Conservation (phyloP, 345 rosid species). For the Linum usitatissimum region DNA sequence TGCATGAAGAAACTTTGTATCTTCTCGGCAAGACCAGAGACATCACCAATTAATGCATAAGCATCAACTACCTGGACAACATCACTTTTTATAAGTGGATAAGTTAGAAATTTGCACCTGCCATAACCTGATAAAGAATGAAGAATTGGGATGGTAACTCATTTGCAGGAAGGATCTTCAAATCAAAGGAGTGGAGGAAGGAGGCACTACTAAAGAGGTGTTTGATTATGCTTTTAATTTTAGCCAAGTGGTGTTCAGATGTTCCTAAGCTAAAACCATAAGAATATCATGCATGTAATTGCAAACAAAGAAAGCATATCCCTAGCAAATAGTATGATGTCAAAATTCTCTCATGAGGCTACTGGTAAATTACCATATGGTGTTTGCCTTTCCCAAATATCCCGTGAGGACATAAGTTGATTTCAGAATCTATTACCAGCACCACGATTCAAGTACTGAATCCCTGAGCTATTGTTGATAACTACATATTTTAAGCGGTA, state of each 20-base stretch:
- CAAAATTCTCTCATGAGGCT: neutral
- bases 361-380: neutral
- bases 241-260: neutral
- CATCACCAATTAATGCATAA: constrained; percentile 94
- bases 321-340: neutral
- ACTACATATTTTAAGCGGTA: neutral
- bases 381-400: neutral
- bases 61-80: constrained; percentile 82
- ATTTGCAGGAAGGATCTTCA: neutral
- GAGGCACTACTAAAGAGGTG: neutral
- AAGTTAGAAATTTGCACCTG: neutral
- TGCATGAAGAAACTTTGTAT: constrained; percentile 97
- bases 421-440: too few relatives aligned
- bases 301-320: neutral
- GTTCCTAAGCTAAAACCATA: neutral
- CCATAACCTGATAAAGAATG: neutral
- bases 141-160: neutral
- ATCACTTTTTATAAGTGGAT: constrained; percentile 1
- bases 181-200: neutral
- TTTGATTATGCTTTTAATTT: neutral
- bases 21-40: constrained; percentile 96
- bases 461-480: too few relatives aligned
- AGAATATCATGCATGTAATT: neutral
- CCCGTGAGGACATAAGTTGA: neutral
- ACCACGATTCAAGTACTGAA: too few relatives aligned